Conservation (phyloP, 495 filamentous ascomycete genomes). For the Penicillium ochrochloron region DNA sequence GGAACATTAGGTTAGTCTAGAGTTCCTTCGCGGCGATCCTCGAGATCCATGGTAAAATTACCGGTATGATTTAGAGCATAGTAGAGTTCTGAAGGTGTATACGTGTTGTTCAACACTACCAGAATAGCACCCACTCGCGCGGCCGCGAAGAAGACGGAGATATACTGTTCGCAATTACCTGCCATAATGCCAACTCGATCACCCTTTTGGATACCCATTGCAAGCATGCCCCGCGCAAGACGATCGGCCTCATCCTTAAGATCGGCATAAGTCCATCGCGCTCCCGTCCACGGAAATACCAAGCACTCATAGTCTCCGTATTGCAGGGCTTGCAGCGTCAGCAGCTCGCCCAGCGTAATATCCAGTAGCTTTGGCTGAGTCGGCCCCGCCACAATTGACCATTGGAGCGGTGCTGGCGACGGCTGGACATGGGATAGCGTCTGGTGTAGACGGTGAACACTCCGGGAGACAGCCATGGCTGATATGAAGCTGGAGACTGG, state of each 20-base stretch:
- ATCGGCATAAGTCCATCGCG: slow-evolving; percentile 68
- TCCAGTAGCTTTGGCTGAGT: slow-evolving; percentile 63
- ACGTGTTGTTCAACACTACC: slow-evolving; percentile 74
- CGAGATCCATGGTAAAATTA: slow-evolving; percentile 30
- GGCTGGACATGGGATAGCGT: slow-evolving; percentile 44
- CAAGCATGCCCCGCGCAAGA: slow-evolving; percentile 61
- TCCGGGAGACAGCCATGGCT: slow-evolving; percentile 34
- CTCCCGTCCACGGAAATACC: slow-evolving; percentile 68
- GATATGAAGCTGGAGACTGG: background rate
- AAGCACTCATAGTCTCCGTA: slow-evolving; percentile 63
- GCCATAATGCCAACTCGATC: slow-evolving; percentile 73
- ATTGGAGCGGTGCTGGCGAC: slow-evolving; percentile 22
- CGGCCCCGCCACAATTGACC: slow-evolving; percentile 62
- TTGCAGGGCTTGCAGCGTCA: slow-evolving; percentile 65
- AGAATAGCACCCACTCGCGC: slow-evolving; percentile 67
- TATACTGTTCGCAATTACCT: slow-evolving; percentile 73
- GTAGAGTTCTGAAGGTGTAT: slow-evolving; percentile 65
- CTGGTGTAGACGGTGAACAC: slow-evolving; percentile 44
- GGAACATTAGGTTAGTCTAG: background rate
- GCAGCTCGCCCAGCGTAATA: slow-evolving; percentile 63
- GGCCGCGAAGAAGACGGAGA: slow-evolving; percentile 69
- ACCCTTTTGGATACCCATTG: slow-evolving; percentile 62
- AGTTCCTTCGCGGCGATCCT: background rate
- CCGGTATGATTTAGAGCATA: slow-evolving; percentile 68
- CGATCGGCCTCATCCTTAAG: slow-evolving; percentile 63